These are phyloP conservation scores for Penicillium sp. DNA, from an alignment of 2,329 filamentous ascomycete species.

Conservation along the genomic window DNA sequence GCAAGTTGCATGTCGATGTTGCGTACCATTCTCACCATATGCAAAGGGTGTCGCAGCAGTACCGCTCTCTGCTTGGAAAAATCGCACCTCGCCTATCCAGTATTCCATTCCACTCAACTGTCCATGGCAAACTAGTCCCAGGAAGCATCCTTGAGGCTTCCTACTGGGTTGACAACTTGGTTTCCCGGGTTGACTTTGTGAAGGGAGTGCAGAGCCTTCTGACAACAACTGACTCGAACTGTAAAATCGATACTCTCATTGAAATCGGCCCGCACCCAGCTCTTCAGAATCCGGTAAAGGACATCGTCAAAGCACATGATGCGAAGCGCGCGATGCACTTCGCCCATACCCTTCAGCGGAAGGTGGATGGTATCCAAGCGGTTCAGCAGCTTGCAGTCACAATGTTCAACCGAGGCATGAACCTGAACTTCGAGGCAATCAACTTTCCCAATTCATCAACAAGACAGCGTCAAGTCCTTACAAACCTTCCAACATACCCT, in stretches of 20 bases:
- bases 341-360: conserved; percentile 18
- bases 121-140: conserved; percentile 15
- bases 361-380: conserved; percentile 14
- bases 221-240: not conserved
- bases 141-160: conserved; percentile 12
- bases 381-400: conserved; percentile 18
- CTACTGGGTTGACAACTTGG: conserved; percentile 25
- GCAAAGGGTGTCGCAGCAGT: conserved; percentile 19
- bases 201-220: conserved; percentile 18
- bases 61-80: conserved; percentile 19
- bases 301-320: conserved; percentile 12
- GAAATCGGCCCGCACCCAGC: conserved; percentile 25
- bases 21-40: conserved; percentile 36
- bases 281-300: conserved; percentile 17
- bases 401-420: conserved; percentile 18
- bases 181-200: conserved; percentile 23
- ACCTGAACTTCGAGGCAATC: conserved; percentile 19
- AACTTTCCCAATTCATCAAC: conserved; percentile 16
- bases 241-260: conserved; percentile 13
- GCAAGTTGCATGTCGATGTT: conserved; percentile 26
- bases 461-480: conserved; percentile 16
- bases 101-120: conserved; percentile 23
- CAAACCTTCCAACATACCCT: conserved; percentile 21
- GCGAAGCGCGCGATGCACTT: conserved; percentile 14
- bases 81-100: conserved; percentile 14